phyloP scores from a whole-genome alignment of 1,284 basidiomycete species.

The Ceratobasidium sp. region DNA sequence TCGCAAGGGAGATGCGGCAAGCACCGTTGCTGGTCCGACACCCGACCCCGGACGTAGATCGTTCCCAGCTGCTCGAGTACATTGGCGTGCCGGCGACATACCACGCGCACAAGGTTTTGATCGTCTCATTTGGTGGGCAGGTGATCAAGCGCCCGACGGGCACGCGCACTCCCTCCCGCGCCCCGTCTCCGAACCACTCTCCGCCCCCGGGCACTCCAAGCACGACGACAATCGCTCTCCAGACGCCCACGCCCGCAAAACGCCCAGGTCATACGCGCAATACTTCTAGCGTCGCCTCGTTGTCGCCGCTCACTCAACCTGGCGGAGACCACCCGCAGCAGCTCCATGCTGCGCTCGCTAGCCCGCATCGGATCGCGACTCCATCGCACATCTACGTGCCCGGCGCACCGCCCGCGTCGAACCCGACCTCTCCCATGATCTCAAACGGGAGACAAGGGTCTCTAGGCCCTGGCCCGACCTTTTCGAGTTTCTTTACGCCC shows the following conservation, averaged over 20 bases:
- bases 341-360: constrained; percentile 23
- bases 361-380: constrained; percentile 51
- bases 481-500: constrained; percentile 30
- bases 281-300: constrained; percentile 3
- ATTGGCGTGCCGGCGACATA: constrained; percentile 63
- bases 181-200: constrained; percentile 26
- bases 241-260: not conserved
- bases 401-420: constrained; percentile 56
- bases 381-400: constrained; percentile 61
- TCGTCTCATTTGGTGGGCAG: constrained; percentile 82
- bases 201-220: not conserved
- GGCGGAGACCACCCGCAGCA: constrained; percentile 23
- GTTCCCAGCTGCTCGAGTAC: constrained; percentile 60
- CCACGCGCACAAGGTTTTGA: constrained; percentile 62
- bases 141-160: constrained; percentile 64
- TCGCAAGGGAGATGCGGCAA: constrained; percentile 56
- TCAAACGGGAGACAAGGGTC: constrained; percentile 7
- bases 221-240: not conserved
- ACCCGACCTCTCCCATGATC: constrained; percentile 43
- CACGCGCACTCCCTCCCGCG: constrained; percentile 20
- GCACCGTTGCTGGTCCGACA: constrained; percentile 72
- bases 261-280: constrained; percentile 13
- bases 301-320: constrained; percentile 6
- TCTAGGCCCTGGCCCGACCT: not conserved
- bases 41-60: constrained; percentile 58